Evolutionary conservation across 2,329 filamentous ascomycete species (phyloP), one percentile per base, ranked within the genome.

Genomic region (Sporothrix pallida): DNA sequence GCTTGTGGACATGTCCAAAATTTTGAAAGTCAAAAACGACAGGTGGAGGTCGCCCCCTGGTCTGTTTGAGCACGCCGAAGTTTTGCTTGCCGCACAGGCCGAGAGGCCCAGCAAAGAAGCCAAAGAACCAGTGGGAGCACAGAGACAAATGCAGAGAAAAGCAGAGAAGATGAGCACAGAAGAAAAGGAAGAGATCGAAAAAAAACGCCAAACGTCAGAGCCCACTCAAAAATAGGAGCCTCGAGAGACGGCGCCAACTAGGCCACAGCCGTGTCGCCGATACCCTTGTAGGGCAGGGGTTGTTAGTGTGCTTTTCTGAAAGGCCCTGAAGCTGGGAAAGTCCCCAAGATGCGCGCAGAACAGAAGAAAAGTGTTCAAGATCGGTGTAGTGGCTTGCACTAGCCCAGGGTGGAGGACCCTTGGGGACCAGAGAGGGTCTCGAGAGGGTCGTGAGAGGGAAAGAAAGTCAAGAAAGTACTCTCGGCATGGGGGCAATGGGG

Each of bases 41-140:
- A 68, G 46, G 23, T 50, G 48, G 65, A 68, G 63, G 23, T 17
- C 46, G 44, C 44, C 65, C 31, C 65, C 65, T 68, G 23, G 65
- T 68, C 65, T 68, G 65, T 62, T 71, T 71, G 69, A 71, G 69
- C 54, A 62, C 69, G 50, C 69, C 69, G 69, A 71, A 50, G 1
- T 70, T 58, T n/a, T 70, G 68, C 15, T n/a, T 58, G 65, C 65
- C 46, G 65, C 20, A 23, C 7, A 52, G 48, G 65, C 65, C 46
- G 65, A 68, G 31, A 37, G 31, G 5, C 31, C 31, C 31, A 37
- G 31, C 31, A 37, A 37, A 37, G 31, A 37, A 37, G 31, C 31
- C 31, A 37, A 37, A 37, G 31, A 37, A 37, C 2, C 31, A 37
- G 4, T 7, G 31, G 31, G 4, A 37, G 31, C 31, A 37, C 31